phyloP scores from a whole-genome alignment of 2,329 filamentous ascomycete genomes.

The Aureobasidium subglaciale region DNA sequence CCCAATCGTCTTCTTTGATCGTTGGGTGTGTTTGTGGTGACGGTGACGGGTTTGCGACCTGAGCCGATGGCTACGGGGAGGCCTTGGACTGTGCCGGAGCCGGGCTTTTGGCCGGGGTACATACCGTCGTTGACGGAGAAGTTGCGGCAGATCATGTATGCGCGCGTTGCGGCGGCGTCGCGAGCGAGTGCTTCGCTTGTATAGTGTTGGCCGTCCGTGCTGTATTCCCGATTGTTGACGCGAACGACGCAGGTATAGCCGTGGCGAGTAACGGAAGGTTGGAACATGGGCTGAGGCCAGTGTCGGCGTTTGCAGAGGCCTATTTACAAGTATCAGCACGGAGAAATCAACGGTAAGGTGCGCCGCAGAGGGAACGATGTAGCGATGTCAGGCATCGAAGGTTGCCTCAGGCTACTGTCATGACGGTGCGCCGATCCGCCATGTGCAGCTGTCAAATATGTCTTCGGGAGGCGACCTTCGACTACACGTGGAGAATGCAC shows the following conservation, averaged over 20 bases:
- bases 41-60: conserved; percentile 35
- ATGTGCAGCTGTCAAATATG: neutral
- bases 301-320: conserved; percentile 90
- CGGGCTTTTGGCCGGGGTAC: conserved; percentile 53
- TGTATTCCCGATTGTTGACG: conserved; percentile 95
- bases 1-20: neutral
- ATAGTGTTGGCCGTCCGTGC: conserved; percentile 72
- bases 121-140: conserved; percentile 96
- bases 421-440: neutral
- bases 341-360: too few species aligned
- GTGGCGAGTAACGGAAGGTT: conserved; percentile 64
- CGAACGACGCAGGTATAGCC: conserved; percentile 87
- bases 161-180: conserved; percentile 90
- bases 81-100: conserved; percentile 44
- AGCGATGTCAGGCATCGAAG: neutral
- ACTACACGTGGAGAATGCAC: neutral
- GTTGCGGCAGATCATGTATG: conserved; percentile 96
- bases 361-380: neutral
- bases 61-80: conserved; percentile 58
- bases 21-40: neutral
- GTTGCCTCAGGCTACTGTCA: neutral
- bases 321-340: conserved; percentile 32
- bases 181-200: conserved; percentile 75
- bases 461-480: neutral
- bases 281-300: conserved; percentile 87